Conservation (phyloP, 2,329 filamentous ascomycete species). For the Dendrostoma leiphaemia region DNA sequence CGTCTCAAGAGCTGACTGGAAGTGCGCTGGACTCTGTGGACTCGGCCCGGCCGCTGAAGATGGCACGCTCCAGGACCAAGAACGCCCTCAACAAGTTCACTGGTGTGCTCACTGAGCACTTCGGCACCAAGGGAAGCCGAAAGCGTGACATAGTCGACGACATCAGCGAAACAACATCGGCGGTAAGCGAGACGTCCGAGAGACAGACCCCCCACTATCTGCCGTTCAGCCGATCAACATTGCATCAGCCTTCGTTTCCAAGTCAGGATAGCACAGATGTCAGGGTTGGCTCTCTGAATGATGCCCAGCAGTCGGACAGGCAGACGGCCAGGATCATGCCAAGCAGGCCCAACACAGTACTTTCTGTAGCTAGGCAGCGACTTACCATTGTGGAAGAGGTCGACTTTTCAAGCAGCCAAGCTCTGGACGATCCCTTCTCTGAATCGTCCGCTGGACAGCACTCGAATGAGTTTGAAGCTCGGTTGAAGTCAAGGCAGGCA, state of each 20-base stretch:
- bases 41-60: background rate
- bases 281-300: constrained; percentile 22
- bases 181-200: background rate
- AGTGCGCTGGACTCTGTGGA: constrained; percentile 1
- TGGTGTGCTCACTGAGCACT: constrained; percentile 14
- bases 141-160: background rate
- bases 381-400: constrained; percentile 26
- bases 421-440: constrained; percentile 22
- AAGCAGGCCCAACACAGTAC: constrained; percentile 13
- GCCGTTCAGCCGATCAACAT: background rate
- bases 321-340: constrained; percentile 33
- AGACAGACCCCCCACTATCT: background rate
- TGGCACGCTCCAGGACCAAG: constrained; percentile 15
- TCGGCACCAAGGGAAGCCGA: background rate
- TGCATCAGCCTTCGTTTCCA: constrained; percentile 24
- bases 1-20: background rate
- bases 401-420: constrained; percentile 17
- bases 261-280: background rate
- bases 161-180: background rate
- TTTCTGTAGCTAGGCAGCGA: constrained; percentile 20
- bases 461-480: constrained; percentile 20
- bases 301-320: constrained; percentile 33
- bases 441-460: constrained; percentile 6
- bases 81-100: constrained; percentile 18
- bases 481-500: constrained; percentile 13